phyloP scores from a whole-genome alignment of 306 rosid genomes.

The Hippophae rhamnoides region DNA sequence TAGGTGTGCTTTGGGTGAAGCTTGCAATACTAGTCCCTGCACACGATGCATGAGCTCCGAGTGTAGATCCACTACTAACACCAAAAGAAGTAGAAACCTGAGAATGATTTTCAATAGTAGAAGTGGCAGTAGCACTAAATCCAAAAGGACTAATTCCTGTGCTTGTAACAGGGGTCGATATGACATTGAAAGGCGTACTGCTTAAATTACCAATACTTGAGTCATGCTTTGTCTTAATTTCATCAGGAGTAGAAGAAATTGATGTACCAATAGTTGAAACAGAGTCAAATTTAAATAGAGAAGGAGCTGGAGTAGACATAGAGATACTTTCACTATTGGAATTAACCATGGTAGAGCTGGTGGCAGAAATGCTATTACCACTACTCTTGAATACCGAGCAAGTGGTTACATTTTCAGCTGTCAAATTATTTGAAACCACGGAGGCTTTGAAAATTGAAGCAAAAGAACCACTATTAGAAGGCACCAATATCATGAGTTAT shows the following conservation, averaged over 20 bases:
- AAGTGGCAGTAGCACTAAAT: constrained; percentile 38
- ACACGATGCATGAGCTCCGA: constrained; percentile 30
- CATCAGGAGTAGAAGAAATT: not conserved
- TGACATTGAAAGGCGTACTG: constrained; percentile 26
- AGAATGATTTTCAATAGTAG: constrained; percentile 37
- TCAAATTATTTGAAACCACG: constrained; percentile 23
- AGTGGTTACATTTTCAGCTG: constrained; percentile 34
- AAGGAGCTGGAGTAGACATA: constrained; percentile 17
- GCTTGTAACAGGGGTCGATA: constrained; percentile 32
- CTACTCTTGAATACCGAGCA: constrained; percentile 15
- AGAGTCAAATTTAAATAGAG: constrained; percentile 12
- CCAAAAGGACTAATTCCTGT: constrained; percentile 36
- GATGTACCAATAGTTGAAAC: not conserved
- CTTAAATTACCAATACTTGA: constrained; percentile 30
- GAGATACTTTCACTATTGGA: constrained; percentile 15
- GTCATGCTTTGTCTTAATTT: constrained; percentile 37
- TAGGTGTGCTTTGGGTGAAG: constrained; percentile 39
- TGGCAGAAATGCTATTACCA: not conserved
- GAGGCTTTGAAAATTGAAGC: constrained; percentile 31
- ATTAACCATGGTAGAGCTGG: constrained; percentile 18
- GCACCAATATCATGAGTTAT: too few relatives aligned
- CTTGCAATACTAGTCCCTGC: constrained; percentile 34
- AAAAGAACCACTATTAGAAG: constrained; percentile 31
- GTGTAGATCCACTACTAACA: constrained; percentile 22
- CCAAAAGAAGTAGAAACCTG: constrained; percentile 19